Evolutionary conservation across 345 rosid genomes (phyloP), one percentile per base, ranked within the genome.

Genomic region (Citrus reticulata): DNA sequence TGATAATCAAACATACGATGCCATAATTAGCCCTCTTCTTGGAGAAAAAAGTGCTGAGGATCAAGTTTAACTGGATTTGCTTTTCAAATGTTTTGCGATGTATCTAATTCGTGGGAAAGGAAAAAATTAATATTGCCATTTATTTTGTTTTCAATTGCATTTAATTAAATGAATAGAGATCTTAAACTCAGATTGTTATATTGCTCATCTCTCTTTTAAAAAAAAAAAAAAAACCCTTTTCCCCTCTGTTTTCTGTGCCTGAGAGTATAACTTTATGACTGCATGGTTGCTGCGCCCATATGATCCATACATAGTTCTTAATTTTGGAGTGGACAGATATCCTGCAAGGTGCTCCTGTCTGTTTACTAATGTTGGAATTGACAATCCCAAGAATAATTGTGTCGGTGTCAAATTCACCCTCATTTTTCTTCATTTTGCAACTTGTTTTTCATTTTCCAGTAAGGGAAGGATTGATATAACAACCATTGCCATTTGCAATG

Each of bases 11-110:
- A 82, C 88, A 17, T 86, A 82, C 65, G 54, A 39, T 76, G 72
- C 74, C 29, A 32, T 85, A 1, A 84, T 93, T 72, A 65, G 34
- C 70, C 93, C 90, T 42, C 88, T 86, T 85, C 82, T 87, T 32
- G 75, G 22, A 25, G 74, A 74, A 66, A 80, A 83, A 66, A 80
- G 74, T 74, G 39, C 70, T 27, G 65, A 69, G 29, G 30, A 46
- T 22, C 63, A 63, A 74, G 80, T 66, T 79, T 72, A 72, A 42
- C 35, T 25, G 10, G 54, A 13, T 11, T 24, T 25, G 7, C 20
- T 69, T 46, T 69, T 68, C 57, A 54, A 54, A 54, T 54, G 51
- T 11, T 13, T 3, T 46, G 51, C 17, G 5, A 3, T 46, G 16
- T 46, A 46, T 46, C 51, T 46, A 13, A 46, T 46, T 46, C 17